Evolutionary conservation across 169 alveolate genomes (phyloP), one percentile per base, ranked within the genome.

Genomic region (Plasmodium berghei): DNA sequence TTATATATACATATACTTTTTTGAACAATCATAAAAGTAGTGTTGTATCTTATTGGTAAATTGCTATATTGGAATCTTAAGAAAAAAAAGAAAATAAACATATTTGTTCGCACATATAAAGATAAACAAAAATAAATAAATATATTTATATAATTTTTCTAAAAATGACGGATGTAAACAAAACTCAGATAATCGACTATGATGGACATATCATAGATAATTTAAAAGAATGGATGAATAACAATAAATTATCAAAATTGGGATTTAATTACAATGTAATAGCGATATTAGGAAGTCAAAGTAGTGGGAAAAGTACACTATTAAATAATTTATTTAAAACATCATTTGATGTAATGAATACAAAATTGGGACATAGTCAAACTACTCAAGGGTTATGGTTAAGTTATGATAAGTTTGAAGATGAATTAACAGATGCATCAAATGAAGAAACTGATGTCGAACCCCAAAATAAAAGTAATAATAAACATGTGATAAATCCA

Each of bases 311-410:
- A 92, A 96, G 98, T 93, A 66, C 85, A 28, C 74, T 96, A 54
- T 92, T 96, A 77, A 96, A 96, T 77, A 72, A 90, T 18, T 88
- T 96, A 22, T 96, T 96, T 83, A 95, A 94, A 12, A 89, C 96
- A 59, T 80, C 92, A 26, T 96, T 96, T 74, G 96, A 94, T 62
- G 97, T 95, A 40, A 94, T 96, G 97, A 95, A 96, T 86, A 92
- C 96, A 16, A 87, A 73, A 75, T 71, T 70, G 52, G 98, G 98
- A n/a, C 97, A 95, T 67, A 88, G 96, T 45, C 98, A 96, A 90
- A 96, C 98, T 46, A 96, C 98, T 22, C 94, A 95, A 87, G 98
- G 98, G 16, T 87, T 96, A 28, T 96, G 98, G 98, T 93, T 94
- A 28, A 94, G 97, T 49, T 90, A 92, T 20, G 93, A 89, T 24